These are phyloP conservation scores for Ilyonectria destructans DNA, from an alignment of 2,329 filamentous ascomycete species.

Conservation along the genomic window DNA sequence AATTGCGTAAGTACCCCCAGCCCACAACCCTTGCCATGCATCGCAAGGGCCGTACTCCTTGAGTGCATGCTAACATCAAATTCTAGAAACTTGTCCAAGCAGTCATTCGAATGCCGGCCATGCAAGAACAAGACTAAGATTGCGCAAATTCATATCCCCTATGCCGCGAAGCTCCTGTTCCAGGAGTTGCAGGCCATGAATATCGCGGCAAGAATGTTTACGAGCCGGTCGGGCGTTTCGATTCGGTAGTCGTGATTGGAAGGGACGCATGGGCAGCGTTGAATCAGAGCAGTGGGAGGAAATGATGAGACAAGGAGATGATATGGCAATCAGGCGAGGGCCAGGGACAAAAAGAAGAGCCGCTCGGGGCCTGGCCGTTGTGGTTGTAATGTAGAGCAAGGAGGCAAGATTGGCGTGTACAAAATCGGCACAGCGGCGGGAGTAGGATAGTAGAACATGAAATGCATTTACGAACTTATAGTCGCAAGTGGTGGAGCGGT, in stretches of 20 bases:
- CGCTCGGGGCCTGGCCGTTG: conserved; percentile 22
- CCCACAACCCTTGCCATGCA: neutral
- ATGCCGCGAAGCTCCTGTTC: conserved; percentile 97
- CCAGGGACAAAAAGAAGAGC: conserved; percentile 25
- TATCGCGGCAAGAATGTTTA: conserved; percentile 98
- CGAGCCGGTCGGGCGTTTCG: conserved; percentile 83
- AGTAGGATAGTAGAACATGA: conserved; percentile 45
- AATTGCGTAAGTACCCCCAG: conserved; percentile 84
- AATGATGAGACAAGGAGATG: conserved; percentile 30
- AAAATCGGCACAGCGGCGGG: conserved; percentile 39
- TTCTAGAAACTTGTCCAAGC: conserved; percentile 89
- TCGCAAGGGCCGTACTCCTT: neutral
- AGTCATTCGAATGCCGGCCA: conserved; percentile 95
- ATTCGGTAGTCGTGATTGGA: conserved; percentile 68
- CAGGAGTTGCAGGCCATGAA: conserved; percentile 99
- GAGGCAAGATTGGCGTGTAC: conserved; percentile 32
- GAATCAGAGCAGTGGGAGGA: conserved; percentile 15
- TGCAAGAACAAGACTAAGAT: conserved; percentile 99
- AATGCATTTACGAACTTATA: conserved; percentile 43
- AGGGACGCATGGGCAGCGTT: neutral
- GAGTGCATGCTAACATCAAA: conserved; percentile 52
- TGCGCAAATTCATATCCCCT: conserved; percentile 97
- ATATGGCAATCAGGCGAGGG: conserved; percentile 26
- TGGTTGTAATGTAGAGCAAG: conserved; percentile 43
- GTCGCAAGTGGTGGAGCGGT: conserved; percentile 27